These are phyloP conservation scores for Gyromitra esculenta DNA, from an alignment of 2,329 filamentous ascomycete species.

Conservation along the genomic window DNA sequence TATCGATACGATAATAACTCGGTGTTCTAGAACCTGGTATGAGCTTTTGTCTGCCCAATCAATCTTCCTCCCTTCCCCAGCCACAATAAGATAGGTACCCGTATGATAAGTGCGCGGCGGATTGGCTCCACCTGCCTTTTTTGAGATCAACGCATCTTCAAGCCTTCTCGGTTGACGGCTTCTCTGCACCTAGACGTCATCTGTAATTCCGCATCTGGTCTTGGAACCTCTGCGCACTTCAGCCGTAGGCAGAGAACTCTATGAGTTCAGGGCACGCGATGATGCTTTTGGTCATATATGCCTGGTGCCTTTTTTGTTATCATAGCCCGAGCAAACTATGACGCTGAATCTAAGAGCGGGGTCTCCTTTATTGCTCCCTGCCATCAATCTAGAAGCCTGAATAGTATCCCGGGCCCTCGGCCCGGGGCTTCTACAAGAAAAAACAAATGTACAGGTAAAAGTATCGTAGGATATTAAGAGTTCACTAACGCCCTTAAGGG, in stretches of 20 bases:
- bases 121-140: constrained; percentile 45
- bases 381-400: constrained; percentile 17
- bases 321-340: constrained; percentile 36
- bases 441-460: constrained; percentile 36
- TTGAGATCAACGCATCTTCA: constrained; percentile 28
- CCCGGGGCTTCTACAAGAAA: constrained; percentile 23
- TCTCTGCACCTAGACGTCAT: constrained; percentile 46
- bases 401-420: constrained; percentile 21
- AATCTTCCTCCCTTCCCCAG: constrained; percentile 11
- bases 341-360: constrained; percentile 23
- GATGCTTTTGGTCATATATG: constrained; percentile 28
- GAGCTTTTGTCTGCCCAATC: background rate
- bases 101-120: constrained; percentile 1
- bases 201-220: constrained; percentile 28
- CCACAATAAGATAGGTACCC: constrained; percentile 11
- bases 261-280: constrained; percentile 23
- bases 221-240: constrained; percentile 28
- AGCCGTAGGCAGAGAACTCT: constrained; percentile 19
- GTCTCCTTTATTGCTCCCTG: constrained; percentile 3
- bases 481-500: constrained; percentile 45
- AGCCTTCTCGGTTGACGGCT: constrained; percentile 36
- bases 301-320: constrained; percentile 32
- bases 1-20: background rate
- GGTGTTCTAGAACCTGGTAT: background rate
- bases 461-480: constrained; percentile 40